Percentiles rank a stretch among this genome's conserved stretches.
These are phyloP conservation scores for Wickerhamomyces bisporus DNA, from an alignment of 805 yeast genomes.

Conservation along the genomic window DNA sequence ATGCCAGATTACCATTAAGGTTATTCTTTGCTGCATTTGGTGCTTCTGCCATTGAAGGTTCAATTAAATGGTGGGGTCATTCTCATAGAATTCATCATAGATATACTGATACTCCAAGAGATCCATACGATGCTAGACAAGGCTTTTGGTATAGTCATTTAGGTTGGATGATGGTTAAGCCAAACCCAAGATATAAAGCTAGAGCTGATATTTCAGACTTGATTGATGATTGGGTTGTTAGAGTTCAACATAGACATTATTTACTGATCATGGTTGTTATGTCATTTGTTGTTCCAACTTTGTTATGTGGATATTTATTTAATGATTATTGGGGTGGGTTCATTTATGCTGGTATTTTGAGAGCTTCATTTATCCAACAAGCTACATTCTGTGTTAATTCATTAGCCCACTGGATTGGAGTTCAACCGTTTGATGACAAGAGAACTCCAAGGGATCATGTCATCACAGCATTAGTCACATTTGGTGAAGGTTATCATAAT, in stretches of 20 bases:
- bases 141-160: constrained; percentile 83
- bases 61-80: constrained; percentile 88
- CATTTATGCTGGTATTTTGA: constrained; percentile 67
- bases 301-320: constrained; percentile 50
- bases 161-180: constrained; percentile 81
- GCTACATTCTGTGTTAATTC: constrained; percentile 86
- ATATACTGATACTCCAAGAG: constrained; percentile 78
- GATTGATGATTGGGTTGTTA: constrained; percentile 71
- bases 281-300: constrained; percentile 58
- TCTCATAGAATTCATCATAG: constrained; percentile 83
- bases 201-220: constrained; percentile 57
- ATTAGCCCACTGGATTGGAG: constrained; percentile 82
- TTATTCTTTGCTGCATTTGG: constrained; percentile 72
- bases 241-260: constrained; percentile 79
- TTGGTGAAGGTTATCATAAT: constrained; percentile 88
- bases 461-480: constrained; percentile 74
- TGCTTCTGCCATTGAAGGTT: constrained; percentile 79
- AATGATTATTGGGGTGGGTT: constrained; percentile 69
- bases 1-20: constrained; percentile 55
- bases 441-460: constrained; percentile 84
- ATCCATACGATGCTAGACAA: constrained; percentile 80
- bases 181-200: constrained; percentile 78
- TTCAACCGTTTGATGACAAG: constrained; percentile 81
- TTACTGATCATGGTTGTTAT: constrained; percentile 52
- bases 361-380: constrained; percentile 70